Base-by-base conservation (phyloP, 1,139 yeast species). In the Suhomyces panamericanus region DNA sequence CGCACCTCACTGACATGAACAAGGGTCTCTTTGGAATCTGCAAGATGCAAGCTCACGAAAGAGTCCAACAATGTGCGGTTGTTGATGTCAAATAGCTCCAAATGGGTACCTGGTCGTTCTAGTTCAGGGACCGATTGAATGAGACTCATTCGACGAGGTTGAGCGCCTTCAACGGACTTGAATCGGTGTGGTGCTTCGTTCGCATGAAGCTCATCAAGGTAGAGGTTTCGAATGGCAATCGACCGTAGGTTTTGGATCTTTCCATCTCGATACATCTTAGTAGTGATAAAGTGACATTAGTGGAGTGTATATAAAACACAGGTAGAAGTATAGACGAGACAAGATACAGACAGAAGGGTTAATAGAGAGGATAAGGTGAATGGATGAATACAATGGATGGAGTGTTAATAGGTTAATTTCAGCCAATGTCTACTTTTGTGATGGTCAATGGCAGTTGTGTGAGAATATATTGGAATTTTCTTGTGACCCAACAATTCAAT, bases 1-100 rank as follows among this genome's bases (percentile, higher is more conserved):
- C 59, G 51, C 7, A 69, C 58, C 45, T 70, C 77, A 50, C 77
- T 71, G n/a, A 73, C 57, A 49, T 71, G 70, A 4, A 71, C 39
- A 32, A 68, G 47, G 34, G 50, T 48, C 15, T 53, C 50, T 14
- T 27, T 24, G 14, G 38, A 16, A 14, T 29, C 46, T 1, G 47
- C 42, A 20, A 59, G 47, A 44, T 68, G 70, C 13, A 70, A 45
- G 3, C 64, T 56, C 44, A 62, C 53, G 46, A 69, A 69, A 4
- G 66, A 54, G 38, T 66, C 70, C 4, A 68, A 39, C 43, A 68
- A 47, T 22, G 47, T 53, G 14, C 48, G 37, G 16, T 42, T 45
- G 35, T 54, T 53, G 35, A 48, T 36, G 9, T 40, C 49, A 24
- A 44, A 34, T 14, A 55, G 44, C 33, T 53, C 58, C n/a, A 39